Evolutionary conservation across 2,329 filamentous ascomycete genomes (phyloP).

Genomic region (Aspergillus flavus): DNA sequence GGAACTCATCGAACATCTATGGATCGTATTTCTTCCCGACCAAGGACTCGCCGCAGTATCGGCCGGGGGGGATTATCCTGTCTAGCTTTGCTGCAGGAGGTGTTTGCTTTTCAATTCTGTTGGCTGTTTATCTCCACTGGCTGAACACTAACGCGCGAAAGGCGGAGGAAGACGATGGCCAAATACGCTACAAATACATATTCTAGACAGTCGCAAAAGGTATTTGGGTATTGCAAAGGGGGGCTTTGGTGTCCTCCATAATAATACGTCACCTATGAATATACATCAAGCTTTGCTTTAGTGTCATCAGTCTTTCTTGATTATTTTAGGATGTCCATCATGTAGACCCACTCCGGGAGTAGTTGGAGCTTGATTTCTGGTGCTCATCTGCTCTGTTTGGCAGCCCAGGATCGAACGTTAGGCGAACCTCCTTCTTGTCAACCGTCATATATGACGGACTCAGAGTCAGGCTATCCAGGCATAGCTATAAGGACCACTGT

Average conservation of each 20-base stretch:
- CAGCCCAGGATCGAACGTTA: too few species aligned
- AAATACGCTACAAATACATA: constrained; percentile 15
- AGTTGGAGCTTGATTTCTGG: too few species aligned
- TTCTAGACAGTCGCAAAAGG: background rate
- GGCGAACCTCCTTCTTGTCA: too few species aligned
- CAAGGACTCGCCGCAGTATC: constrained; percentile 18
- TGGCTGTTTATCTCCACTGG: constrained; percentile 12
- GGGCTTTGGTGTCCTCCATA: too few species aligned
- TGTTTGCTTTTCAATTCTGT: constrained; percentile 10
- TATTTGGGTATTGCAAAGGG: too few species aligned
- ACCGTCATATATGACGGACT: too few species aligned
- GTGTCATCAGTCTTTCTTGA: too few species aligned
- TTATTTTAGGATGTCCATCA: too few species aligned
- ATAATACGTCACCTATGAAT: too few species aligned
- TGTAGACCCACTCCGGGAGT: too few species aligned
- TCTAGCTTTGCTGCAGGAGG: constrained; percentile 20
- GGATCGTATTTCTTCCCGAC: constrained; percentile 25
- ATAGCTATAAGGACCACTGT: background rate
- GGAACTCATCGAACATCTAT: constrained; percentile 25
- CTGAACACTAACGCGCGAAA: constrained; percentile 11
- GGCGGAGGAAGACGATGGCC: constrained; percentile 13
- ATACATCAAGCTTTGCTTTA: too few species aligned
- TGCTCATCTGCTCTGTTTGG: too few species aligned
- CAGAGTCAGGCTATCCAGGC: background rate
- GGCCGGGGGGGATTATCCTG: constrained; percentile 21